Evolutionary conservation across 2,329 filamentous ascomycete species (phyloP).

Genomic region (Graphium sp.): DNA sequence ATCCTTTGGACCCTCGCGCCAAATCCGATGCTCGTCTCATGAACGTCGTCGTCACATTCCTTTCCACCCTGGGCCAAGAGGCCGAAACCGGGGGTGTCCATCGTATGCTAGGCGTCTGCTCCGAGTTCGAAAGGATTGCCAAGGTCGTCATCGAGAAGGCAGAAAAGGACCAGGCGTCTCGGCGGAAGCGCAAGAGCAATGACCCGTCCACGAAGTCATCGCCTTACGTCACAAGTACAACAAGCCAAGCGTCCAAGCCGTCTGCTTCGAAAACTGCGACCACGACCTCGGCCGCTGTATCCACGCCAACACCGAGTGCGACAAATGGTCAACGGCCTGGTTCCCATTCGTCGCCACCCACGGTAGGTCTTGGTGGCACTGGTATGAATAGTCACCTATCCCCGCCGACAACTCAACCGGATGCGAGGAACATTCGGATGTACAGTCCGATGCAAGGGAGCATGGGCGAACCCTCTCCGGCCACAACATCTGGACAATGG

Average conservation of each 20-base stretch:
- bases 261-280: slow-evolving; percentile 14
- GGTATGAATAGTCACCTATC: slow-evolving; percentile 12
- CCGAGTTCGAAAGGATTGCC: slow-evolving; percentile 93
- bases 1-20: slow-evolving; percentile 76
- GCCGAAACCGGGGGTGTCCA: slow-evolving; percentile 81
- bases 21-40: slow-evolving; percentile 81
- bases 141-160: slow-evolving; percentile 80
- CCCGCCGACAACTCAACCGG: slow-evolving; percentile 8
- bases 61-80: slow-evolving; percentile 78
- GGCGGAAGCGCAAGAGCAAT: slow-evolving; percentile 70
- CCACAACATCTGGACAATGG: slow-evolving; percentile 26
- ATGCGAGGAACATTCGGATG: background rate
- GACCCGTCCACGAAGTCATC: slow-evolving; percentile 16
- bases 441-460: slow-evolving; percentile 19
- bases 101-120: slow-evolving; percentile 83
- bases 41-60: slow-evolving; percentile 81
- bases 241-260: slow-evolving; percentile 8
- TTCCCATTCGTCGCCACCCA: too few species aligned
- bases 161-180: slow-evolving; percentile 65
- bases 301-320: slow-evolving; percentile 13
- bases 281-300: slow-evolving; percentile 9
- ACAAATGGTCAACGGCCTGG: too few species aligned
- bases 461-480: slow-evolving; percentile 23
- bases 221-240: slow-evolving; percentile 5
- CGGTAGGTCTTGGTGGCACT: too few species aligned